Evolutionary conservation across 2,329 filamentous ascomycete species (phyloP), one percentile per base, ranked within the genome.

Genomic region (Colletotrichum echinochloae): DNA sequence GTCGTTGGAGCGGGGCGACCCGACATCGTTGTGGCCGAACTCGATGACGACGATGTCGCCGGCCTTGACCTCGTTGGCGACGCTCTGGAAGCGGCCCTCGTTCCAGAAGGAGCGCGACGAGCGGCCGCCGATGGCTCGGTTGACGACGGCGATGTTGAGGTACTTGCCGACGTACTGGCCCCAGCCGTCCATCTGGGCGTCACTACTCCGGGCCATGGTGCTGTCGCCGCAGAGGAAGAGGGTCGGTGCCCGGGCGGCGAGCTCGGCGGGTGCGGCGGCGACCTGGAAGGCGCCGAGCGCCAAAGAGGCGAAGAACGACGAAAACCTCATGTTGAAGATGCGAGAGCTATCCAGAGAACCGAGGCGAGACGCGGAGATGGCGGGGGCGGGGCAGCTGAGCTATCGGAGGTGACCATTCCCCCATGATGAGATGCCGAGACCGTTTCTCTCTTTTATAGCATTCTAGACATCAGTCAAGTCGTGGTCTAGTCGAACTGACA

Each of bases 1-100:
- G 77, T 92, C 90, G n/a, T 79, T 85, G 1, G 78, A 79, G 2
- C 68, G 68, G 33, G 89, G 81, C 0, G 85, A 85, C 2, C 90
- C 89, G 28, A 90, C 90, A 73, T 93, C 91, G 75, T 93, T 93
- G 81, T 93, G 91, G 0, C 91, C 91, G 75, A 93, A 92, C 74
- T 92, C 90, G 62, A 92, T 91, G 65, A 92, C 83, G 1, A 92
- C 90, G 77, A 88, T 90, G 78, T 93, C 91, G 44, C 88, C 89
- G 2, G 82, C 68, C 75, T 86, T 74, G 35, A 92, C 82, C 2
- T 82, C 75, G 52, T 83, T 79, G 56, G 86, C 84, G 62, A 93
- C 86, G 0, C 82, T 83, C 20, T 84, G 78, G 81, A 93, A 93
- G n/a, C 88, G 88, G 11, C 87, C 88, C 79, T 93, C 91, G 59